These are phyloP conservation scores for Colletotrichum acutatum DNA, from an alignment of 2,329 filamentous ascomycete species.

Conservation along the genomic window DNA sequence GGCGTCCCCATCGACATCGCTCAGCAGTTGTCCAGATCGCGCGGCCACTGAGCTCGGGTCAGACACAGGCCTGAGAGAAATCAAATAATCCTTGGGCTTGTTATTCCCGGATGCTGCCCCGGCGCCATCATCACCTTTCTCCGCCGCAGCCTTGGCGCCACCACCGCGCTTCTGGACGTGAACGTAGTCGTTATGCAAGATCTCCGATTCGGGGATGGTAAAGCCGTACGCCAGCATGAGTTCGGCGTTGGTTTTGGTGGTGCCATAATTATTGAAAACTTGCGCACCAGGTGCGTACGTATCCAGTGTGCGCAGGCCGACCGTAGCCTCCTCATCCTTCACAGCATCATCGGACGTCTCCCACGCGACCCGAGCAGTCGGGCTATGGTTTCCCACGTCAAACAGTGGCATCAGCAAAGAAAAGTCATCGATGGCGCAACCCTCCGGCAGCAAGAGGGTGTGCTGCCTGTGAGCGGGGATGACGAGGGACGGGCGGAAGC, in stretches of 20 bases:
- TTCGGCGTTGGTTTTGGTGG: slow-evolving; percentile 77
- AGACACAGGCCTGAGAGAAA: slow-evolving; percentile 61
- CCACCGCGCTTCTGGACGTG: slow-evolving; percentile 62
- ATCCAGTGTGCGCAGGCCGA: slow-evolving; percentile 55
- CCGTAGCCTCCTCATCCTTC: slow-evolving; percentile 43
- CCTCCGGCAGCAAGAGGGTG: slow-evolving; percentile 46
- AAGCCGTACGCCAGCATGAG: slow-evolving; percentile 74
- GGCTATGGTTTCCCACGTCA: slow-evolving; percentile 78
- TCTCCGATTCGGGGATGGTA: slow-evolving; percentile 58
- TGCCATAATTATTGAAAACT: slow-evolving; percentile 78
- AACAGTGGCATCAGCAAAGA: slow-evolving; percentile 77
- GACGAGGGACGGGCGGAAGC: slow-evolving; percentile 71
- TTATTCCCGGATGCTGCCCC: neutral
- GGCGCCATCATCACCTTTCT: slow-evolving; percentile 36
- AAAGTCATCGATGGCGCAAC: slow-evolving; percentile 66
- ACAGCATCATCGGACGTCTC: slow-evolving; percentile 43
- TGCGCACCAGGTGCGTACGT: slow-evolving; percentile 58
- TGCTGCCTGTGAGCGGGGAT: slow-evolving; percentile 49
- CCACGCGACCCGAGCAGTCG: slow-evolving; percentile 70
- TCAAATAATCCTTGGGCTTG: slow-evolving; percentile 55
- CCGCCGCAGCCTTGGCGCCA: slow-evolving; percentile 36
- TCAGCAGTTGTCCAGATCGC: slow-evolving; percentile 50
- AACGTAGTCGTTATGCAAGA: slow-evolving; percentile 69
- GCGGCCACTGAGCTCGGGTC: slow-evolving; percentile 61
- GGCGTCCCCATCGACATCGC: slow-evolving; percentile 38